Evolutionary conservation across 169 alveolate species (phyloP).

Genomic region (Besnoitia besnoiti): DNA sequence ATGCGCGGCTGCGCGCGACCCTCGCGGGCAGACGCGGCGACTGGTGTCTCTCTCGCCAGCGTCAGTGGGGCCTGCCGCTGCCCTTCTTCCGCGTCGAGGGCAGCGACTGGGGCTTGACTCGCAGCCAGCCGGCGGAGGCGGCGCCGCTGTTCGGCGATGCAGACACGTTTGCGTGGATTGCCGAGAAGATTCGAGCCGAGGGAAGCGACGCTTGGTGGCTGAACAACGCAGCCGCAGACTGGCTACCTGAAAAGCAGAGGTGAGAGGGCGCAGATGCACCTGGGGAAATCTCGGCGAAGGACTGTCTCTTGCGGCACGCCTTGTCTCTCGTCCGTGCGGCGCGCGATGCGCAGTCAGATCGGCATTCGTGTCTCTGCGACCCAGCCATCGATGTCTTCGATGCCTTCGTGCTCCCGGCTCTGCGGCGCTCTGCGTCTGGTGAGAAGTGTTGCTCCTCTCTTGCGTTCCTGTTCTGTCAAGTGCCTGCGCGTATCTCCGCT

Average conservation of each 20-base stretch:
- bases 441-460: too few species aligned
- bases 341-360: too few species aligned
- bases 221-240: not conserved
- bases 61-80: conserved; percentile 85
- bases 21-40: conserved; percentile 67
- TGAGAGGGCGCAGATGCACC: too few species aligned
- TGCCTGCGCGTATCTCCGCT: too few species aligned
- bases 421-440: too few species aligned
- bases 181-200: conserved; percentile 21
- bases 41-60: conserved; percentile 87
- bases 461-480: too few species aligned
- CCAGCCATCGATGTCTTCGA: too few species aligned
- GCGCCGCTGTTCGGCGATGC: not conserved
- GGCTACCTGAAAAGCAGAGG: not conserved
- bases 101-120: not conserved
- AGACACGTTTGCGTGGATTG: conserved; percentile 8
- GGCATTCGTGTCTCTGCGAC: too few species aligned
- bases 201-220: conserved; percentile 31
- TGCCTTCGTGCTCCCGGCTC: too few species aligned
- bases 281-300: too few species aligned
- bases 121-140: not conserved
- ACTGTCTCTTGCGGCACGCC: too few species aligned
- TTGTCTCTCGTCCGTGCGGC: too few species aligned
- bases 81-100: conserved; percentile 54
- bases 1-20: conserved; percentile 61